Evolutionary conservation across 768 basidiomycete genomes (phyloP).

Genomic region (Dacryopinax primogenitus): DNA sequence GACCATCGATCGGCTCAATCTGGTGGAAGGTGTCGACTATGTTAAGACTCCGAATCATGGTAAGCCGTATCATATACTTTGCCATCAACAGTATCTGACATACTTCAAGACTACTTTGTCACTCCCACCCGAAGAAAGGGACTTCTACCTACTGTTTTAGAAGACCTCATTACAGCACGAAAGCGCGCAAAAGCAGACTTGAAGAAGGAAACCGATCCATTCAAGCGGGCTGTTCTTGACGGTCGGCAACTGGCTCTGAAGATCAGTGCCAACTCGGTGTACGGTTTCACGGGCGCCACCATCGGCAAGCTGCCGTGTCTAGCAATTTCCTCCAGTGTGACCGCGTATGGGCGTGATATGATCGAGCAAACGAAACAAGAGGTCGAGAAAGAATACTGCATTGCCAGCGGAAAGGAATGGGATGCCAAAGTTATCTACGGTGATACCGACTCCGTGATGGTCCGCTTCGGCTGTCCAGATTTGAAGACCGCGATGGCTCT

Average conservation of each 20-base stretch:
- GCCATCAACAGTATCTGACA: not conserved
- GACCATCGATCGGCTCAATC: conserved; percentile 61
- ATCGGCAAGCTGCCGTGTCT: conserved; percentile 94
- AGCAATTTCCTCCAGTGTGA: conserved; percentile 87
- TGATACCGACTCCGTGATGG: conserved; percentile 99
- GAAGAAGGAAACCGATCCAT: conserved; percentile 93
- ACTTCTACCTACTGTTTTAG: conserved; percentile 77
- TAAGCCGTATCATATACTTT: conserved; percentile 24
- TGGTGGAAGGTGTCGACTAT: conserved; percentile 81
- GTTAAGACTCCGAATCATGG: conserved; percentile 93
- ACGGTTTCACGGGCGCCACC: conserved; percentile 97
- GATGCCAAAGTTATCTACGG: conserved; percentile 95
- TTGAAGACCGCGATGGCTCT: conserved; percentile 77
- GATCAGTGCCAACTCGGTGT: conserved; percentile 97
- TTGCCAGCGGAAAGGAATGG: conserved; percentile 71
- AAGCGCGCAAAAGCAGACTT: conserved; percentile 92
- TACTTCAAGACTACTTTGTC: conserved; percentile 66
- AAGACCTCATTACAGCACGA: conserved; percentile 84
- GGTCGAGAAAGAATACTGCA: conserved; percentile 77
- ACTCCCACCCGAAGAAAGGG: conserved; percentile 67
- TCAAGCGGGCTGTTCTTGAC: conserved; percentile 92
- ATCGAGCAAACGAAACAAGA: conserved; percentile 95
- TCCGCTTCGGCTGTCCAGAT: conserved; percentile 85
- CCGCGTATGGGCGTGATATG: conserved; percentile 97
- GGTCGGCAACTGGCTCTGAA: conserved; percentile 95